Evolutionary conservation across 140 eudicot genomes (phyloP).

Genomic region (Flaveria floridana): DNA sequence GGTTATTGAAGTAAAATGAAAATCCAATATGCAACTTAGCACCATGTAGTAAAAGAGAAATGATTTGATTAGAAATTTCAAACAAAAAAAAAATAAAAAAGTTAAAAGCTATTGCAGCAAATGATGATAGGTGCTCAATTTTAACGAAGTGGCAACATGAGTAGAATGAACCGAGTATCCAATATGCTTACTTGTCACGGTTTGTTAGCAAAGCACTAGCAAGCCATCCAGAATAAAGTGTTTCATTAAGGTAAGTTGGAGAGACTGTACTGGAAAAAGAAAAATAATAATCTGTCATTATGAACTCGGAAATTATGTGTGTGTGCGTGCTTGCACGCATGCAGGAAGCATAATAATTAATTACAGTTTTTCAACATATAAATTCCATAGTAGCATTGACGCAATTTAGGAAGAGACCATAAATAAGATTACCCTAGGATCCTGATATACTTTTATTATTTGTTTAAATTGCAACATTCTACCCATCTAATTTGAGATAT

Average conservation of each 20-base stretch:
- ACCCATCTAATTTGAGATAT: no score
- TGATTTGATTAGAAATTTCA: not conserved
- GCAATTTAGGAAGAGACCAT: no score
- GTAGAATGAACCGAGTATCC: not conserved
- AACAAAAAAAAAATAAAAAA: not conserved
- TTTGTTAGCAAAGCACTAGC: slow-evolving; percentile 58
- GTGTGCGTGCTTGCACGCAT: not conserved
- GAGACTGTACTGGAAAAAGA: slow-evolving; percentile 76
- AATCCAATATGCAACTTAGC: slow-evolving; percentile 5
- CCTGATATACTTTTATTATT: no score
- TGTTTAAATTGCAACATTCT: no score
- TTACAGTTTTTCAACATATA: not conserved
- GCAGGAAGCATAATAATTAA: not conserved
- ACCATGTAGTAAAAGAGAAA: slow-evolving; percentile 9
- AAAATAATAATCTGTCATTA: slow-evolving; percentile 26
- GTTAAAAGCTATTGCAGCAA: slow-evolving; percentile 15
- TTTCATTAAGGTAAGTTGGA: slow-evolving; percentile 78
- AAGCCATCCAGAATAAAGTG: slow-evolving; percentile 93
- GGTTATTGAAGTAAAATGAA: not conserved
- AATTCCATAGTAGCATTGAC: no score
- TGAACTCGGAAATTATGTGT: not conserved
- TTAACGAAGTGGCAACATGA: not conserved
- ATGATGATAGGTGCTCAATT: not conserved
- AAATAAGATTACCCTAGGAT: no score
- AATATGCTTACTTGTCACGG: slow-evolving; percentile 58